Conservation (phyloP, 305 asterid genomes). For the Solanum hybrid region DNA sequence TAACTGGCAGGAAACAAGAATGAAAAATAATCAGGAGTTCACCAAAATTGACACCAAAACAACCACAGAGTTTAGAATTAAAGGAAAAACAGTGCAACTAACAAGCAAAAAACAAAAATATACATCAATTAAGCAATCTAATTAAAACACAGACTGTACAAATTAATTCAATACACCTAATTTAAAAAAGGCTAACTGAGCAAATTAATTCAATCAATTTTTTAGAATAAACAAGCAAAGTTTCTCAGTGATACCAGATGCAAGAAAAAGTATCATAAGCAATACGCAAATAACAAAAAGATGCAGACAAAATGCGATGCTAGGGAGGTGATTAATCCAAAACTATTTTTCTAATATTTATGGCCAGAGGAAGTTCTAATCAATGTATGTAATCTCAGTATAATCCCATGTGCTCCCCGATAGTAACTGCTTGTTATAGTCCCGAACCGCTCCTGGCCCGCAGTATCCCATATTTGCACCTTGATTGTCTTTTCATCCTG, state of each 20-base stretch:
- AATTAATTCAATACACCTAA: background rate
- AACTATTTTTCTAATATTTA: background rate
- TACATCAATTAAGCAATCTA: background rate
- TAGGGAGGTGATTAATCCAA: background rate
- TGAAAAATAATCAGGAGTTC: background rate
- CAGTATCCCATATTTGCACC: constrained; percentile 94
- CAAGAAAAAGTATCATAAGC: background rate
- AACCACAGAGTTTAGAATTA: background rate
- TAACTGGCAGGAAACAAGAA: background rate
- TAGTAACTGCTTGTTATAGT: constrained; percentile 94
- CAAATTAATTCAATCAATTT: background rate
- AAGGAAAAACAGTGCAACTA: background rate
- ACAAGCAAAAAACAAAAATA: background rate
- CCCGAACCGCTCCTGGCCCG: constrained; percentile 90
- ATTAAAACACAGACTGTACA: background rate
- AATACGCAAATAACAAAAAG: background rate
- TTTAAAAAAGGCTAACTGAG: background rate
- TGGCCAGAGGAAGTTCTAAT: background rate
- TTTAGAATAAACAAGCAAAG: background rate
- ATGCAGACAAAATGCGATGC: background rate
- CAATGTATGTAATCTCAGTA: constrained; percentile 37
- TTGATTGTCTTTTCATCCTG: constrained; percentile 81
- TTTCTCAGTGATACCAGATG: background rate
- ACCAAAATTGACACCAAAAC: background rate
- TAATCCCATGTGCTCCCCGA: constrained; percentile 93